These are phyloP conservation scores for Eudorina sp. DNA, from an alignment of 139 green algal genomes.

Conservation along the genomic window DNA sequence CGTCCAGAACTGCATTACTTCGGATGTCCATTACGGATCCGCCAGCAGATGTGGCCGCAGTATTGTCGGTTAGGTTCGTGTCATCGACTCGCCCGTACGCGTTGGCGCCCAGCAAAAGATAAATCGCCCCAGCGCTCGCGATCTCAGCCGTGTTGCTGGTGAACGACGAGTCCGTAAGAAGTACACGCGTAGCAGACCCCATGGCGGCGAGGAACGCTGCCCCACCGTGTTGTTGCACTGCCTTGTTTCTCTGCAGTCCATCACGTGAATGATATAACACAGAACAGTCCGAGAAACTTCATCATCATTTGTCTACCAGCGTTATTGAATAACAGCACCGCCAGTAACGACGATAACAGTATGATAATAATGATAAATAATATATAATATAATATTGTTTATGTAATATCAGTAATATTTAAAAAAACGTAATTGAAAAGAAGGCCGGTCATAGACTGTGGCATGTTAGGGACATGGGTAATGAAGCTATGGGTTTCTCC, in stretches of 20 bases:
- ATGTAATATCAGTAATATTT: background rate
- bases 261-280: no score
- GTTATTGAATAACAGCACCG: no score
- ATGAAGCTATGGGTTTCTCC: no score
- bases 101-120: background rate
- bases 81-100: background rate
- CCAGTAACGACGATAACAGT: no score
- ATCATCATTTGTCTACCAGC: background rate
- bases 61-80: background rate
- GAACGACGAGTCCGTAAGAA: background rate
- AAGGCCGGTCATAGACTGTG: background rate
- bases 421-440: background rate
- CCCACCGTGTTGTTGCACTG: background rate
- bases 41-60: background rate
- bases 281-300: background rate
- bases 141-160: background rate
- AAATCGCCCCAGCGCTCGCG: background rate
- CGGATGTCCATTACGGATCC: background rate
- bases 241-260: background rate
- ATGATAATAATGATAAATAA: no score
- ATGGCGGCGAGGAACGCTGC: background rate
- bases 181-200: background rate
- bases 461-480: no score
- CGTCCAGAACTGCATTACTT: background rate
- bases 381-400: no score